These are phyloP conservation scores for Aspergillus aculeatus DNA, from an alignment of 2,329 filamentous ascomycete genomes.

Conservation along the genomic window DNA sequence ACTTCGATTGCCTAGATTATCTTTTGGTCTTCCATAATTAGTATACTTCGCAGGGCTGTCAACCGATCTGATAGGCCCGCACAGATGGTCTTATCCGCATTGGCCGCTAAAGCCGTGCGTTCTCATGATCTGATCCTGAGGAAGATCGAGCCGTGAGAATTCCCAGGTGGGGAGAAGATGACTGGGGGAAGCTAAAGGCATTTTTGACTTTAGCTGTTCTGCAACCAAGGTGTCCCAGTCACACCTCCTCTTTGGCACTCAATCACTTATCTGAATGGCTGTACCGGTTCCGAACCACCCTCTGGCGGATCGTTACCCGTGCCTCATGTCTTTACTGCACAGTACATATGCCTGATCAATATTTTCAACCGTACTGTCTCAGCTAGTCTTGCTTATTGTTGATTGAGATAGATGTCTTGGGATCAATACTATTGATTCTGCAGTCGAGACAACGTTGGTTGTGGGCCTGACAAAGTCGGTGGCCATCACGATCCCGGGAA, in stretches of 20 bases:
- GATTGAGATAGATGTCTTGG: background rate
- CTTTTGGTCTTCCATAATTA: conserved; percentile 15
- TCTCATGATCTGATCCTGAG: conserved; percentile 8
- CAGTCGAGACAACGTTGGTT: background rate
- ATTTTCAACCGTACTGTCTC: background rate
- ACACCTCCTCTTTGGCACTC: conserved; percentile 14
- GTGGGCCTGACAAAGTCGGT: conserved; percentile 1
- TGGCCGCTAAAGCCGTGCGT: background rate
- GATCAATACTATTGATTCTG: background rate
- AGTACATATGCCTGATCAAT: background rate
- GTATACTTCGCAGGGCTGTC: background rate
- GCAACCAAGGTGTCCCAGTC: conserved; percentile 17
- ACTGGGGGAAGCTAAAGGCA: background rate
- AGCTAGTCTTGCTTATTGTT: background rate
- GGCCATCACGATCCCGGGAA: conserved; percentile 1
- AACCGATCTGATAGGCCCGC: background rate
- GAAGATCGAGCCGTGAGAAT: conserved; percentile 4
- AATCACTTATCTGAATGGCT: conserved; percentile 4
- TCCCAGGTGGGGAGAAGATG: background rate
- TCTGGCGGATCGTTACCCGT: background rate
- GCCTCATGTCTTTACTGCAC: background rate
- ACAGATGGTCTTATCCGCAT: background rate
- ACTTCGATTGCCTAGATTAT: background rate
- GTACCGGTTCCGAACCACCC: background rate
- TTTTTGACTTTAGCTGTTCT: conserved; percentile 16